Evolutionary conservation across 202 grass and related monocot genomes (phyloP).

Genomic region (Musa balbisiana): DNA sequence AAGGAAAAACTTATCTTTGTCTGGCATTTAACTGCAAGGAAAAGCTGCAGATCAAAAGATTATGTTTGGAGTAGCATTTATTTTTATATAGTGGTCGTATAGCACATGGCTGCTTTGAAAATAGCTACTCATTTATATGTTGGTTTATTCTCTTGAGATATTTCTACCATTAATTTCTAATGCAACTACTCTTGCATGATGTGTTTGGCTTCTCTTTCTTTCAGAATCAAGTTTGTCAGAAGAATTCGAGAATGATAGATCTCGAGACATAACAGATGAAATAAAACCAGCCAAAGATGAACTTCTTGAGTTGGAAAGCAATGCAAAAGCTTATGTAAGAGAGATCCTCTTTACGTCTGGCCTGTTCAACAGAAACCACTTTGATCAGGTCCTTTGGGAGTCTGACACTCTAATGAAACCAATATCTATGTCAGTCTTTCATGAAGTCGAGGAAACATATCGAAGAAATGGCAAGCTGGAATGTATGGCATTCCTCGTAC

Average conservation of each 20-base stretch:
- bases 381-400: slow-evolving; percentile 16
- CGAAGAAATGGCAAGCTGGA: slow-evolving; percentile 5
- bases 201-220: neutral
- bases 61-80: too few species aligned
- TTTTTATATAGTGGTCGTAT: too few species aligned
- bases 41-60: neutral
- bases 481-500: neutral
- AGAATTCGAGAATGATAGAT: slow-evolving; percentile 22
- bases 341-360: slow-evolving; percentile 44
- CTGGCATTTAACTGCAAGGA: neutral
- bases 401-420: slow-evolving; percentile 30
- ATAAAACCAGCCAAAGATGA: slow-evolving; percentile 22
- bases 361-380: slow-evolving; percentile 28
- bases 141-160: too few species aligned
- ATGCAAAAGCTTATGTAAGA: slow-evolving; percentile 53
- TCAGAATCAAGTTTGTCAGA: slow-evolving; percentile 32
- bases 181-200: neutral
- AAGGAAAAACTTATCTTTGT: neutral
- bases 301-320: slow-evolving; percentile 20
- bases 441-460: slow-evolving; percentile 44
- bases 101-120: too few species aligned
- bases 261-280: slow-evolving; percentile 24
- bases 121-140: too few species aligned
- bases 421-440: slow-evolving; percentile 52
- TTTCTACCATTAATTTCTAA: too few species aligned